A percentile compares a stretch with the other conserved stretches of the same genome.
phyloP scores from a whole-genome alignment of 2,329 filamentous ascomycete species.

The Rhinocladiella similis region DNA sequence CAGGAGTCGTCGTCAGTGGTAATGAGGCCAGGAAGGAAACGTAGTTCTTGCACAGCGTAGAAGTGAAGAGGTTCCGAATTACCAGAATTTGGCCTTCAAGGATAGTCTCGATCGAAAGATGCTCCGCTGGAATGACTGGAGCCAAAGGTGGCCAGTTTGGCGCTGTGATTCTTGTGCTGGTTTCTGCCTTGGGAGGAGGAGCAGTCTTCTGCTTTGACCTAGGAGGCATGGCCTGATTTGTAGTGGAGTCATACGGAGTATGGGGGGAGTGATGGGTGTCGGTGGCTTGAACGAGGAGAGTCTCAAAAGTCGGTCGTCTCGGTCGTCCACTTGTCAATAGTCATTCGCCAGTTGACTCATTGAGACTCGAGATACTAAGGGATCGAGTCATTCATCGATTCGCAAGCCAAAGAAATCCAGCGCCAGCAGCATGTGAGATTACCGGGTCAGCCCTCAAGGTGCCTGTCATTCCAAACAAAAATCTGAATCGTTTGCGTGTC shows the following conservation, averaged over 20 bases:
- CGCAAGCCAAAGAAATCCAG: background rate
- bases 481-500: background rate
- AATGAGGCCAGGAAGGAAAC: conserved; percentile 70
- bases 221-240: conserved; percentile 15
- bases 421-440: background rate
- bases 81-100: conserved; percentile 70
- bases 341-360: too few relatives aligned
- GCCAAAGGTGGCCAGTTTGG: conserved; percentile 72
- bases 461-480: background rate
- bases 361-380: background rate
- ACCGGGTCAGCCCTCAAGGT: too few relatives aligned
- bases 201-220: conserved; percentile 15
- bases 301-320: background rate
- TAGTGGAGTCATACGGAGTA: background rate
- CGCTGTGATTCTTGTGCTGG: conserved; percentile 26
- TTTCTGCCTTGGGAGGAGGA: background rate
- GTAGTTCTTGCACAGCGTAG: conserved; percentile 72
- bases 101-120: conserved; percentile 61
- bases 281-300: too few relatives aligned
- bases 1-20: conserved; percentile 74
- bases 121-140: conserved; percentile 65
- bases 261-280: background rate
- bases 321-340: too few relatives aligned
- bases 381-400: too few relatives aligned
- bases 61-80: conserved; percentile 72